These are phyloP conservation scores for Tylopilus orsonianus DNA, from an alignment of 1,284 basidiomycete genomes.

Conservation along the genomic window DNA sequence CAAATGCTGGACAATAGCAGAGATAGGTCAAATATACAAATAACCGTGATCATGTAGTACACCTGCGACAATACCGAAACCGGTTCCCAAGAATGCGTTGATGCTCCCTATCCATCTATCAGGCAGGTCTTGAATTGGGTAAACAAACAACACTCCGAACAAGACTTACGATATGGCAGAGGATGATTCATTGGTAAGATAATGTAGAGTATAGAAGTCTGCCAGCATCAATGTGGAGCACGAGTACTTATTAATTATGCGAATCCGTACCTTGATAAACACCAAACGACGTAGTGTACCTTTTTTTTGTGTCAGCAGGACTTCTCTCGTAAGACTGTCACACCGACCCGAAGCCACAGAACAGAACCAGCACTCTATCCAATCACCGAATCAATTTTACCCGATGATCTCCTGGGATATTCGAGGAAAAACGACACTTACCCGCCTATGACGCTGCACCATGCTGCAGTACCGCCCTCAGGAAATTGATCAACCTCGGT, in stretches of 20 bases:
- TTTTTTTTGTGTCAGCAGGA: not conserved
- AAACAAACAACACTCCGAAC: not conserved
- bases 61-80: constrained; percentile 19
- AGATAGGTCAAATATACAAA: constrained; percentile 24
- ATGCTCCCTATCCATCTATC: constrained; percentile 34
- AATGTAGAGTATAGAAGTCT: constrained; percentile 33
- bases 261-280: constrained; percentile 33
- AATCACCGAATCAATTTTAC: not conserved
- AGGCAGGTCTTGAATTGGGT: not conserved
- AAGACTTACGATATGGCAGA: constrained; percentile 32
- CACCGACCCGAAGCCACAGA: constrained; percentile 29
- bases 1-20: not conserved
- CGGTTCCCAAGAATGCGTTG: constrained; percentile 22
- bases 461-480: constrained; percentile 31
- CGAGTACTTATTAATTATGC: too few relatives aligned
- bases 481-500: constrained; percentile 19
- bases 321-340: too few relatives aligned
- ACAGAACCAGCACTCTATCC: constrained; percentile 13
- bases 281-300: constrained; percentile 29
- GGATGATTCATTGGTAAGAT: constrained; percentile 29
- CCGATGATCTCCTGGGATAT: not conserved
- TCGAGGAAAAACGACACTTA: constrained; percentile 7
- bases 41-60: constrained; percentile 31
- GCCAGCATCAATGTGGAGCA: constrained; percentile 9
- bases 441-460: constrained; percentile 28